Conservation (phyloP, 1,139 yeast genomes). For the Candida pseudoviswanathii region DNA sequence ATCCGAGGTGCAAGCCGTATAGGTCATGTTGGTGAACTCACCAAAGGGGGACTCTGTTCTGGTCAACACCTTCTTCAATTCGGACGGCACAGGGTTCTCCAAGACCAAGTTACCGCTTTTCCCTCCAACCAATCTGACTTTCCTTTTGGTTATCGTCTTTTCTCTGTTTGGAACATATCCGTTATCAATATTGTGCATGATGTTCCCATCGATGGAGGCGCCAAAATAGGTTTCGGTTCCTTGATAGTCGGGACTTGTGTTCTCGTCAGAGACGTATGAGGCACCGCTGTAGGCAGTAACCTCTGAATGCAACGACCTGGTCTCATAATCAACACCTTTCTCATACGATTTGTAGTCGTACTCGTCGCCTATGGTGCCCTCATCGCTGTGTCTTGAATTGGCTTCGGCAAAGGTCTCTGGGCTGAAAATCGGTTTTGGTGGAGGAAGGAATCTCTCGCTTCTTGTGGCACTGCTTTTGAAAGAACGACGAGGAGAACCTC, state of each 20-base stretch:
- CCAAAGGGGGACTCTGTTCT: constrained; percentile 76
- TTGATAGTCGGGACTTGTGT: constrained; percentile 29
- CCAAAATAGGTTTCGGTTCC: constrained; percentile 31
- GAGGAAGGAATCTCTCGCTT: constrained; percentile 56
- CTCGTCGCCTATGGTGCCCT: constrained; percentile 22
- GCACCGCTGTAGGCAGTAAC: constrained; percentile 42
- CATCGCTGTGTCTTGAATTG: constrained; percentile 47
- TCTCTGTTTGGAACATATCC: constrained; percentile 43
- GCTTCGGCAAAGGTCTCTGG: constrained; percentile 66
- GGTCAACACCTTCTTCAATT: constrained; percentile 74
- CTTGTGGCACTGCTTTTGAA: constrained; percentile 40
- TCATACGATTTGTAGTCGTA: constrained; percentile 43
- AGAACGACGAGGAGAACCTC: constrained; percentile 39
- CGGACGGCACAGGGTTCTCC: constrained; percentile 92
- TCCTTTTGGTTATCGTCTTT: constrained; percentile 42
- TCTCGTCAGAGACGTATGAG: constrained; percentile 30
- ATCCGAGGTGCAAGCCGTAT: constrained; percentile 89
- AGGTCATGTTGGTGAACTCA: constrained; percentile 92
- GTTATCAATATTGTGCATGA: constrained; percentile 45
- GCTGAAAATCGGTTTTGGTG: constrained; percentile 67
- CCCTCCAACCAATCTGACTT: constrained; percentile 62
- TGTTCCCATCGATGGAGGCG: constrained; percentile 47
- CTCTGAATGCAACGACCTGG: constrained; percentile 40
- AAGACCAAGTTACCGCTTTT: constrained; percentile 77
- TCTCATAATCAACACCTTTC: constrained; percentile 38